Percentiles rank a stretch among this genome's conserved stretches.
These are phyloP conservation scores for Starmerella davenportii DNA, from an alignment of 805 yeast genomes.

Conservation along the genomic window DNA sequence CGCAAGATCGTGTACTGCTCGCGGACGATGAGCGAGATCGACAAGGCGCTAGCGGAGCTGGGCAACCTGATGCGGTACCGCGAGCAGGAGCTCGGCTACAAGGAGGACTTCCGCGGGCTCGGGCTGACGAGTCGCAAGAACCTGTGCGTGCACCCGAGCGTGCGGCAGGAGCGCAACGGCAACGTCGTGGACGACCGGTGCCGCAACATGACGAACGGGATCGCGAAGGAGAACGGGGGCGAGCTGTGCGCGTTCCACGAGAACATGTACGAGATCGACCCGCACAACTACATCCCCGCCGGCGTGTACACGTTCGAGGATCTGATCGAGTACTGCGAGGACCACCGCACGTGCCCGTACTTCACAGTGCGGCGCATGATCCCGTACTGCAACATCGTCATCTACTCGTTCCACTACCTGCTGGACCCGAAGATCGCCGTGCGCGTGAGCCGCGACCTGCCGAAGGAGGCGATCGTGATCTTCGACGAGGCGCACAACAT, in stretches of 20 bases:
- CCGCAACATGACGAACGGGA: conserved; percentile 85
- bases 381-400: conserved; percentile 72
- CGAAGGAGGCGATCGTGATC: conserved; percentile 82
- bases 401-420: conserved; percentile 89
- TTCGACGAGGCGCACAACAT: conserved; percentile 98
- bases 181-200: conserved; percentile 89
- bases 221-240: conserved; percentile 45
- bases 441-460: conserved; percentile 77
- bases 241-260: conserved; percentile 79
- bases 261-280: conserved; percentile 68
- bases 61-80: conserved; percentile 76
- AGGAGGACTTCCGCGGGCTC: conserved; percentile 81
- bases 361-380: conserved; percentile 97
- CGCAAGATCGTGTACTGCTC: conserved; percentile 91
- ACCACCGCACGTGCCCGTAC: conserved; percentile 78
- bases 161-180: conserved; percentile 78
- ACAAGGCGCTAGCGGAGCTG: conserved; percentile 86
- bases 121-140: conserved; percentile 92
- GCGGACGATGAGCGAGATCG: conserved; percentile 98
- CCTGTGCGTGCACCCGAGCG: conserved; percentile 76
- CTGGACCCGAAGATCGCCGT: conserved; percentile 95
- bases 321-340: conserved; percentile 56
- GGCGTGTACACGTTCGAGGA: conserved; percentile 93
- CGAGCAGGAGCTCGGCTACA: conserved; percentile 61
- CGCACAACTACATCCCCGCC: conserved; percentile 70